Evolutionary conservation across 2,329 filamentous ascomycete genomes (phyloP), one percentile per base, ranked within the genome.

Genomic region (Talaromyces sp.): DNA sequence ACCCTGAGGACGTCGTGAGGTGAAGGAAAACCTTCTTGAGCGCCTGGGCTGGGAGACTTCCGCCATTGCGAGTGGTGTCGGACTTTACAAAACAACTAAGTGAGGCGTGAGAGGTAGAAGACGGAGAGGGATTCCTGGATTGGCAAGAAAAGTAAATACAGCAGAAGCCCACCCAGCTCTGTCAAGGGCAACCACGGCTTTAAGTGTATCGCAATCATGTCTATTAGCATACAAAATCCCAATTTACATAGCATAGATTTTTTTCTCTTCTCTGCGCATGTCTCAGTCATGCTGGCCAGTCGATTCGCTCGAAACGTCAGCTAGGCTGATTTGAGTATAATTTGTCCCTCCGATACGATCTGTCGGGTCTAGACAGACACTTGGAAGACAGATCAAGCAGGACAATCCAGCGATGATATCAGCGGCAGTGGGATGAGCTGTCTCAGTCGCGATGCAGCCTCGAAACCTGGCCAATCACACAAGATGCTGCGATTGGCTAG

Each of bases 21-120:
- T 41, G 50, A 66, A 66, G 52, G 64, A 66, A 22, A 66, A 60
- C 33, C 64, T 47, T 24, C 64, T 43, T 37, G 64, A 62, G 22
- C 64, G 60, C 43, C 61, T 62, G 22, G 45, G 37, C 33, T 63
- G 60, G 5, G 60, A 27, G 4, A 31, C 47, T 16, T 50, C 47
- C n/a, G 47, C 45, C 47, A 52, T 52, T 22, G 31, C 16, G 43
- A 61, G 27, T 22, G 19, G 35, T 11, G 33, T 37, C 39, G n/a
- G 3, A 13, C 22, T 8, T n/a, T 41, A 33, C 33, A 16, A 13
- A n/a, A 19, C 35, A 39, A 16, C 11, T 7, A 4, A 58, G 35
- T 24, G 19, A 39, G 22, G 47, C 27, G 19, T 27, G 16, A 37
- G 50, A 54, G 10, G 10, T 13, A 35, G 50, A 22, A 4, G 24